A percentile compares a stretch with the other conserved stretches of the same genome.
phyloP scores from a whole-genome alignment of 805 yeast genomes.

The Hanseniaspora jakobsenii region DNA sequence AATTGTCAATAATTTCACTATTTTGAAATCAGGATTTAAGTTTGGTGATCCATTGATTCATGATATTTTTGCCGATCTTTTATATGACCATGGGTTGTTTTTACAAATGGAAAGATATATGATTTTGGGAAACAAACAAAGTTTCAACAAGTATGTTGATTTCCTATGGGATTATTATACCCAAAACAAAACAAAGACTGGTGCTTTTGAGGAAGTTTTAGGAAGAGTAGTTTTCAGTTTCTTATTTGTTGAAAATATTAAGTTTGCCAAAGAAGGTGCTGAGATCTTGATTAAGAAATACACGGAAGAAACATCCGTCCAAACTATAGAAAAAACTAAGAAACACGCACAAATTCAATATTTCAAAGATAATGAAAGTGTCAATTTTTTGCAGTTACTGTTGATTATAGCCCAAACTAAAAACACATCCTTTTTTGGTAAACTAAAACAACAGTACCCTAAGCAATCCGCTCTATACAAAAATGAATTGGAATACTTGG shows the following conservation, averaged over 20 bases:
- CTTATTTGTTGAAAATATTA: slow-evolving; percentile 51
- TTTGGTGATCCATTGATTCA: slow-evolving; percentile 70
- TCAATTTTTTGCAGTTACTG: slow-evolving; percentile 62
- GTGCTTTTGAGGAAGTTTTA: slow-evolving; percentile 24
- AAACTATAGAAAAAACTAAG: slow-evolving; percentile 23
- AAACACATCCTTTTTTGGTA: slow-evolving; percentile 41
- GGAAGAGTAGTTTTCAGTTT: slow-evolving; percentile 66
- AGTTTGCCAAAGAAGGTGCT: slow-evolving; percentile 40
- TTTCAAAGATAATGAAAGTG: slow-evolving; percentile 34
- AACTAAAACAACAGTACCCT: too few relatives aligned
- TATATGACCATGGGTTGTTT: slow-evolving; percentile 39
- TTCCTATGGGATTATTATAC: slow-evolving; percentile 37
- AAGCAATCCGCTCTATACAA: slow-evolving; percentile 43
- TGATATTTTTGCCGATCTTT: slow-evolving; percentile 57
- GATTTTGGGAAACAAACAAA: slow-evolving; percentile 50
- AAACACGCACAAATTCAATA: slow-evolving; percentile 29
- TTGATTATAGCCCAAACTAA: slow-evolving; percentile 45
- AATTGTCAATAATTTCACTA: slow-evolving; percentile 12
- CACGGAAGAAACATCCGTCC: slow-evolving; percentile 20
- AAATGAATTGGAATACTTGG: slow-evolving; percentile 44
- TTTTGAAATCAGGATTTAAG: slow-evolving; percentile 22
- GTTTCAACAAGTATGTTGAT: slow-evolving; percentile 38
- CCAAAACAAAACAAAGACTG: slow-evolving; percentile 22
- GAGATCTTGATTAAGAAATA: slow-evolving; percentile 30
- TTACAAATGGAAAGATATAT: slow-evolving; percentile 65